Percentiles rank a stretch among this genome's conserved stretches.
These are phyloP conservation scores for Penicillium sp. DNA, from an alignment of 2,329 filamentous ascomycete genomes.

Conservation along the genomic window DNA sequence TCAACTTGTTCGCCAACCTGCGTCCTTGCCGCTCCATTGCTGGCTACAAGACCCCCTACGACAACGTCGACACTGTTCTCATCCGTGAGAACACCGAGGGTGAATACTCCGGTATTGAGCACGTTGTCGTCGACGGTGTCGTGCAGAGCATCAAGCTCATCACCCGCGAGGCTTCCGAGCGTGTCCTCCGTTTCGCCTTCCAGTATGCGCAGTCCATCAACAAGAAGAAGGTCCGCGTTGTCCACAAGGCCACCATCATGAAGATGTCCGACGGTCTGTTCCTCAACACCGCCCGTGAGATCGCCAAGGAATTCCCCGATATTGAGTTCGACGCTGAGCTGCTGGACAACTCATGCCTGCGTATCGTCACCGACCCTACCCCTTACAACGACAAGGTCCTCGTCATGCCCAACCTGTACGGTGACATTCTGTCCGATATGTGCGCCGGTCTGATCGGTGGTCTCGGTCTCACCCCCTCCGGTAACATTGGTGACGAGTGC, in stretches of 20 bases:
- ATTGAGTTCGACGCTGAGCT: slow-evolving; percentile 98
- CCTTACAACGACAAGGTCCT: slow-evolving; percentile 99
- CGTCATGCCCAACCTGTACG: slow-evolving; percentile 96
- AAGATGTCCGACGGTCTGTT: slow-evolving; percentile 99
- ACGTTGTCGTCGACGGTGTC: slow-evolving; percentile 94
- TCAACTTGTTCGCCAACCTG: slow-evolving; percentile 99
- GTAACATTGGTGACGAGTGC: slow-evolving; percentile 98
- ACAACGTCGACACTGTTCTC: slow-evolving; percentile 92
- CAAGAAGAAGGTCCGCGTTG: slow-evolving; percentile 93
- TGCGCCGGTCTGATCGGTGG: slow-evolving; percentile 98
- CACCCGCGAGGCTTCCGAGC: slow-evolving; percentile 89
- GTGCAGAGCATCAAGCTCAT: slow-evolving; percentile 99
- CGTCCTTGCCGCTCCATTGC: slow-evolving; percentile 96
- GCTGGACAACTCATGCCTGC: slow-evolving; percentile 98
- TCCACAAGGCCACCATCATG: slow-evolving; percentile 99
- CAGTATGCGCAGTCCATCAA: slow-evolving; percentile 93
- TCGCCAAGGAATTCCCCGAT: slow-evolving; percentile 91
- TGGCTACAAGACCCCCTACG: slow-evolving; percentile 98
- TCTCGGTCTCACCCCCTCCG: slow-evolving; percentile 92
- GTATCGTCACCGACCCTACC: slow-evolving; percentile 93
- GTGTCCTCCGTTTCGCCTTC: slow-evolving; percentile 95
- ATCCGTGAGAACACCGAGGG: slow-evolving; percentile 99
- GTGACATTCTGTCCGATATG: slow-evolving; percentile 99
- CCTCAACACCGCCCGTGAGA: slow-evolving; percentile 78
- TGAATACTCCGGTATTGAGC: slow-evolving; percentile 99